Evolutionary conservation across 768 basidiomycete genomes (phyloP), one percentile per base, ranked within the genome.

Genomic region (Crucibulum laeve): DNA sequence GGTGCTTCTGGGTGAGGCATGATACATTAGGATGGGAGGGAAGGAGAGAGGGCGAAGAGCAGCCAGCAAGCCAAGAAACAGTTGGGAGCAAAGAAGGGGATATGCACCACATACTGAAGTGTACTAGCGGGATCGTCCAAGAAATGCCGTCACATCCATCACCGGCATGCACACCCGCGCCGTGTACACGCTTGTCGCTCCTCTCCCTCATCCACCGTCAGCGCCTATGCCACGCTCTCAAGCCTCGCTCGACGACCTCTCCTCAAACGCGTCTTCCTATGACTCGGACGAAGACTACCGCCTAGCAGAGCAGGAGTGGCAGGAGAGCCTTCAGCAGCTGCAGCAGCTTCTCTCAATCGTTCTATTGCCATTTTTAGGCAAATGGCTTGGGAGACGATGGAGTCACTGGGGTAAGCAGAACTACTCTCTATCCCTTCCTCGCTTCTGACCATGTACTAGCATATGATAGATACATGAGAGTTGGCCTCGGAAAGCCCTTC

Each of bases 231-330:
- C 85, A 44, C 64, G 52, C 32, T 88, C 84, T 23, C 67, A 75
- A 48, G 59, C 62, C 50, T 88, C 84, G 25, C 56, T 84, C 45
- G 85, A 87, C 64, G 76, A 77, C 44, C 61, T 77, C 33, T 74
- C 73, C 15, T 77, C 77, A n/a, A n/a, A n/a, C 6, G 59, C 68
- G 41, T 74, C 75, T 10, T 80, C 77, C 25, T 79, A 77, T 58
- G 80, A 82, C 59, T 72, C 73, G 1, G 78, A 81, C 50, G 86
- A 87, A 45, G 88, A 91, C 54, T 80, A 79, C 53, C 78, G 72
- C 30, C 69, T 85, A 37, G 87, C 88, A 2, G 87, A 93, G 62
- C 76, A 86, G 59, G 93, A 96, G 68, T 95, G 93, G 93, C 85
- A 92, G 55, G 93, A 96, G 62, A 89, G 86, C 55, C 56, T 95